Evolutionary conservation across 176 grass and related monocot genomes (phyloP).

Genomic region (Zizania latifolia): DNA sequence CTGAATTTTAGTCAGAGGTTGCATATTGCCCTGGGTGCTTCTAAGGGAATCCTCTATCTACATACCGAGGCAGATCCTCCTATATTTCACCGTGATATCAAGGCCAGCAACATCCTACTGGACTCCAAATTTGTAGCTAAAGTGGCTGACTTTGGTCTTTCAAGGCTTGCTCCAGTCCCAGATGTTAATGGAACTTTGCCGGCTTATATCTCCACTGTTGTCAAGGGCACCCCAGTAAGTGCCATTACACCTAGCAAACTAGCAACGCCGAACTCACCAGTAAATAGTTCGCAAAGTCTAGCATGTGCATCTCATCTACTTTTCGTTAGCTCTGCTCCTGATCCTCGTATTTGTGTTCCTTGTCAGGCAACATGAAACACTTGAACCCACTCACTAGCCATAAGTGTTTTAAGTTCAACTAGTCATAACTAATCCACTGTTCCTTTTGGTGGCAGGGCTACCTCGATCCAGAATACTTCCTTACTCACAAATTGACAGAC

Average conservation of each 20-base stretch:
- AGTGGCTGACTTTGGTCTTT: slow-evolving; percentile 98
- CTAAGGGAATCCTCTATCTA: slow-evolving; percentile 86
- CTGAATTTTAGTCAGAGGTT: slow-evolving; percentile 58
- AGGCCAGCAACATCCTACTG: slow-evolving; percentile 92
- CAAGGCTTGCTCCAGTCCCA: slow-evolving; percentile 77
- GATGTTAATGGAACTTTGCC: slow-evolving; percentile 60
- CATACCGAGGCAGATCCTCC: slow-evolving; percentile 92
- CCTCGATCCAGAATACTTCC: slow-evolving; percentile 97
- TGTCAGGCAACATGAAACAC: neutral
- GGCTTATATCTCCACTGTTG: slow-evolving; percentile 75
- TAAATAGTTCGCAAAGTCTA: too few relatives aligned
- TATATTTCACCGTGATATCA: slow-evolving; percentile 94
- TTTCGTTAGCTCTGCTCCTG: too few relatives aligned
- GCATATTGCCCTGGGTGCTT: slow-evolving; percentile 69
- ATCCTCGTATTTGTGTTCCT: neutral
- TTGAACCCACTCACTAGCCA: neutral
- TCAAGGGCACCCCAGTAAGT: slow-evolving; percentile 97
- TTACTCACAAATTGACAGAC: slow-evolving; percentile 87
- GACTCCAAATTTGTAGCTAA: slow-evolving; percentile 78
- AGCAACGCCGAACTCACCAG: neutral
- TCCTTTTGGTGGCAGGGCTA: slow-evolving; percentile 59
- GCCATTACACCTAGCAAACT: neutral
- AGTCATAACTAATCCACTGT: neutral
- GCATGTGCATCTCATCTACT: too few relatives aligned
- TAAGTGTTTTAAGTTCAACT: neutral